A percentile compares a stretch with the other conserved stretches of the same genome.
These are phyloP conservation scores for Chamaenerion angustifolium DNA, from an alignment of 345 rosid species.

Conservation along the genomic window DNA sequence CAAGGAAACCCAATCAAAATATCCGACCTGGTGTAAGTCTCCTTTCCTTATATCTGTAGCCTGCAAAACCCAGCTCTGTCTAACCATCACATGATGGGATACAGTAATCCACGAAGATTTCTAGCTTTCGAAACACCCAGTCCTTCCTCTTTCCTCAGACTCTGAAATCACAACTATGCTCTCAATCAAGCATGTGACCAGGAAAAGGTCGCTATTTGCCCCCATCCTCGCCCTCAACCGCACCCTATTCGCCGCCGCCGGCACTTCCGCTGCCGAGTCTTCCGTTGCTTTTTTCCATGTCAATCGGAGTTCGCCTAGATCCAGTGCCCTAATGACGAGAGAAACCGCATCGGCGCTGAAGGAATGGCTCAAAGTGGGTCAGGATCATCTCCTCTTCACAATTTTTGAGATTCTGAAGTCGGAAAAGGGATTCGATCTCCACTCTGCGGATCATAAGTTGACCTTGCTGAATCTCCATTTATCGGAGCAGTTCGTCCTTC, in stretches of 20 bases:
- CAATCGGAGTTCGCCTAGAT: background rate
- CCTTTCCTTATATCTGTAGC: conserved; percentile 11
- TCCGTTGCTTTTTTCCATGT: conserved; percentile 1
- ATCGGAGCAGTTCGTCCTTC: conserved; percentile 39
- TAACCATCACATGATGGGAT: too few relatives aligned
- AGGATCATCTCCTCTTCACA: conserved; percentile 16
- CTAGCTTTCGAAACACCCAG: too few relatives aligned
- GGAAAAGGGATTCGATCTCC: conserved; percentile 15
- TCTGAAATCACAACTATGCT: conserved; percentile 2
- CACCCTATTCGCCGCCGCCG: conserved; percentile 6
- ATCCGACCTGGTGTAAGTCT: background rate
- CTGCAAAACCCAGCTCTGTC: too few relatives aligned
- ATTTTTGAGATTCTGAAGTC: conserved; percentile 28
- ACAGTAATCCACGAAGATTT: too few relatives aligned
- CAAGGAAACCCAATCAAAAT: conserved; percentile 10
- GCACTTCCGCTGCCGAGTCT: background rate
- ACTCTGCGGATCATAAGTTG: conserved; percentile 20
- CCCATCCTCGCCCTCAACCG: conserved; percentile 1
- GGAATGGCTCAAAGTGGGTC: conserved; percentile 41
- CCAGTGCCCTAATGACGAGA: conserved; percentile 1
- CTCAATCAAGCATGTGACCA: conserved; percentile 8
- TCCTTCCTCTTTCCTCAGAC: background rate
- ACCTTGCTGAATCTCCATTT: conserved; percentile 36
- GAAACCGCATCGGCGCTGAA: conserved; percentile 29
- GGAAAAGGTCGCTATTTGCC: conserved; percentile 1